phyloP scores from a whole-genome alignment of 805 yeast species.

The Saccharomycopsis microspora region DNA sequence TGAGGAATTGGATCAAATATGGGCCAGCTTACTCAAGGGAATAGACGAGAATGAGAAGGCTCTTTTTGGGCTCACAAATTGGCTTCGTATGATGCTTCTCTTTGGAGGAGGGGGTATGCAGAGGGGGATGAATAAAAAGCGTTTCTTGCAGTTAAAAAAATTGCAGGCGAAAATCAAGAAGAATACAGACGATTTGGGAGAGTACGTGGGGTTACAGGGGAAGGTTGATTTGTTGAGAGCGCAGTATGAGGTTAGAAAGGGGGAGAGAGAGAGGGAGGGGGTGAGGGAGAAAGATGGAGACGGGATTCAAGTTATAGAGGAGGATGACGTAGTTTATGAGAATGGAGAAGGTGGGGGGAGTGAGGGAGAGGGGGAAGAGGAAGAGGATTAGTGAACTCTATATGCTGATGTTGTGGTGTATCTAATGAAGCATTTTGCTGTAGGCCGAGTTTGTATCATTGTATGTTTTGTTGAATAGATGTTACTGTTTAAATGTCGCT shows the following conservation, averaged over 20 bases:
- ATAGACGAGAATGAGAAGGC: slow-evolving; percentile 2
- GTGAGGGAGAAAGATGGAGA: neutral
- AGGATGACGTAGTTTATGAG: slow-evolving; percentile 13
- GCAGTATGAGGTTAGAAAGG: slow-evolving; percentile 13
- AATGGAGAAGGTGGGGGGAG: slow-evolving; percentile 15
- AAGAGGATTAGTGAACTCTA: neutral
- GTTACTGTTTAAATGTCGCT: too few species aligned
- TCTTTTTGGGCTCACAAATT: slow-evolving; percentile 11
- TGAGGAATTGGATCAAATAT: slow-evolving; percentile 11
- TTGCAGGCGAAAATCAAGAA: slow-evolving; percentile 4
- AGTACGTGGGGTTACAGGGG: slow-evolving; percentile 14
- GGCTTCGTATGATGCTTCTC: slow-evolving; percentile 12
- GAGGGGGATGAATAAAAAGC: slow-evolving; percentile 2
- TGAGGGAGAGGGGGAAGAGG: slow-evolving; percentile 5
- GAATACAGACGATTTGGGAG: slow-evolving; percentile 5
- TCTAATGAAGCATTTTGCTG: too few species aligned
- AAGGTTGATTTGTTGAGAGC: slow-evolving; percentile 13
- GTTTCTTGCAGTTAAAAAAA: slow-evolving; percentile 5
- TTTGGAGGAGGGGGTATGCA: slow-evolving; percentile 9
- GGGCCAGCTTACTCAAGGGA: neutral
- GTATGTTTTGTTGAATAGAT: too few species aligned
- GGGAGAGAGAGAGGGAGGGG: neutral
- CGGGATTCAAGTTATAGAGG: slow-evolving; percentile 13
- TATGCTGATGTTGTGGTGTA: too few species aligned
- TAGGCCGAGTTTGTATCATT: too few species aligned